Conservation (phyloP, 257 asterid genomes). For the Jacaranda mimosifolia region DNA sequence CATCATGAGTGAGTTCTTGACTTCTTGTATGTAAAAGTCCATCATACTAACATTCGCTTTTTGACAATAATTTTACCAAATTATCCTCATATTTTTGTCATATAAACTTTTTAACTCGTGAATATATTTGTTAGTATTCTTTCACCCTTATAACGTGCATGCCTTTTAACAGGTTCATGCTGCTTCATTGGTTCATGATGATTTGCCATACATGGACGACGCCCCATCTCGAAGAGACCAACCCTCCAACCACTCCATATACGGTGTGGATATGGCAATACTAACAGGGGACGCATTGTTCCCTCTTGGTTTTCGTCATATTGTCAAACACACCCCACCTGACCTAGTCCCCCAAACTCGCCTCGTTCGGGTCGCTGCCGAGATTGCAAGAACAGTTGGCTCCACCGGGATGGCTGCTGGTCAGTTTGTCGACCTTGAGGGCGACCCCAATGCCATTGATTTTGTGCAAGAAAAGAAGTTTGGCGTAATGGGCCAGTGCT, state of each 20-base stretch:
- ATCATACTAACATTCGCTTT: too few relatives aligned
- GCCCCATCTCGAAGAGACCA: slow-evolving; percentile 64
- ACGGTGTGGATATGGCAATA: slow-evolving; percentile 65
- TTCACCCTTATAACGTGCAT: not conserved
- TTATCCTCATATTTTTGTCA: too few relatives aligned
- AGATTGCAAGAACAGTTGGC: slow-evolving; percentile 69
- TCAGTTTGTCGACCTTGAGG: slow-evolving; percentile 63
- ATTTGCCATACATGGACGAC: slow-evolving; percentile 69
- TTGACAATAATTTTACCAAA: too few relatives aligned
- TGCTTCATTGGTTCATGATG: slow-evolving; percentile 68
- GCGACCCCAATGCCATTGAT: slow-evolving; percentile 52
- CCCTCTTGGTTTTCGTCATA: slow-evolving; percentile 69
- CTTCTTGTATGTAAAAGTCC: too few relatives aligned
- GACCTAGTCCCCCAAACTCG: slow-evolving; percentile 56
- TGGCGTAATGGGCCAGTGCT: slow-evolving; percentile 69
- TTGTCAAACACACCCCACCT: slow-evolving; percentile 60
- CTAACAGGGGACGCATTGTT: slow-evolving; percentile 70
- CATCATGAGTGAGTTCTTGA: too few relatives aligned
- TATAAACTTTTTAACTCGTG: too few relatives aligned
- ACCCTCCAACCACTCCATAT: slow-evolving; percentile 63
- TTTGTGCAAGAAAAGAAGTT: slow-evolving; percentile 65
- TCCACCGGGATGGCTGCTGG: slow-evolving; percentile 77
- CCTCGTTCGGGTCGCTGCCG: slow-evolving; percentile 54
- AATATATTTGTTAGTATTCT: too few relatives aligned
- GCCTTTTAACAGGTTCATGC: slow-evolving; percentile 55